phyloP scores from a whole-genome alignment of 192 early-diverging fungal species.

The Phycomyces blakesleeanus region DNA sequence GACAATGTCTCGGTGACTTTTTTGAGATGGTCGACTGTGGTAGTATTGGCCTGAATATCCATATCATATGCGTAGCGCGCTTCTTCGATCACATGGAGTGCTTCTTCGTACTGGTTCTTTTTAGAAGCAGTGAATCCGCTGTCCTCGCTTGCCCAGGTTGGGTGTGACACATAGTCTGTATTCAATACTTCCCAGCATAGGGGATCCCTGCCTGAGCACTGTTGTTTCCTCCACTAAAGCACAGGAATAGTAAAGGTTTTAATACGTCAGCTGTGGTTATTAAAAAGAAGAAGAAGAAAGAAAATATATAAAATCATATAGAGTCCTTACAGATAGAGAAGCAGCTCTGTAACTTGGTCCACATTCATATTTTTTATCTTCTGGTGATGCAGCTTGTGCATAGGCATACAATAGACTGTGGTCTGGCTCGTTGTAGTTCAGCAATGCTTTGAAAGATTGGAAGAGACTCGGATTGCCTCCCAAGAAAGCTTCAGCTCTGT shows the following conservation, averaged over 20 bases:
- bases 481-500: slow-evolving; percentile 85
- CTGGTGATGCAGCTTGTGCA: background rate
- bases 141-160: slow-evolving; percentile 87
- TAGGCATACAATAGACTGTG: background rate
- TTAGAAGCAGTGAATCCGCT: slow-evolving; percentile 84
- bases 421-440: slow-evolving; percentile 74
- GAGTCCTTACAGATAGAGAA: slow-evolving; percentile 58
- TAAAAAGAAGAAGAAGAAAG: background rate
- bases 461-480: slow-evolving; percentile 78
- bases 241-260: too few species aligned
- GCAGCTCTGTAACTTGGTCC: slow-evolving; percentile 69
- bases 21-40: slow-evolving; percentile 81
- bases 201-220: slow-evolving; percentile 87
- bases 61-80: slow-evolving; percentile 93
- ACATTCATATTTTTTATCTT: background rate
- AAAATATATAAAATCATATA: too few species aligned
- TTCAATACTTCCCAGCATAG: slow-evolving; percentile 91
- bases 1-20: slow-evolving; percentile 79
- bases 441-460: slow-evolving; percentile 87
- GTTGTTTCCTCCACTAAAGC: slow-evolving; percentile 42
- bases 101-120: slow-evolving; percentile 89
- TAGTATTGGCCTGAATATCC: slow-evolving; percentile 90
- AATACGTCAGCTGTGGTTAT: too few species aligned
- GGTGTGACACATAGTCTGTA: slow-evolving; percentile 94
- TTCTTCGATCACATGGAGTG: slow-evolving; percentile 90